These are phyloP conservation scores for Globisporangium spinosum DNA, from an alignment of 352 stramenopile species.

Conservation along the genomic window DNA sequence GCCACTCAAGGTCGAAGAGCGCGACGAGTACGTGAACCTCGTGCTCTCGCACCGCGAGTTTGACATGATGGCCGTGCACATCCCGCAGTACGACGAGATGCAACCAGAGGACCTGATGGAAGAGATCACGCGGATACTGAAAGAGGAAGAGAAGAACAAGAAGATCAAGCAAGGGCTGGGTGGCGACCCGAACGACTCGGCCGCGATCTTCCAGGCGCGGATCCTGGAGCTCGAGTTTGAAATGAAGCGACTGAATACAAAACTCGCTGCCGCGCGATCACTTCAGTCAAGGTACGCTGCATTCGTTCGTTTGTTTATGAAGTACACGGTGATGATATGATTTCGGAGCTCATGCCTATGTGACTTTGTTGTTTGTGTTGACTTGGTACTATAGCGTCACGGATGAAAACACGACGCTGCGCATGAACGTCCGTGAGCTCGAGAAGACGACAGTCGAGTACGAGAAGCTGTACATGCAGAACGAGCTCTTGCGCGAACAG, in stretches of 20 bases:
- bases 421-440: slow-evolving; percentile 43
- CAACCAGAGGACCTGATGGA: slow-evolving; percentile 49
- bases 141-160: slow-evolving; percentile 41
- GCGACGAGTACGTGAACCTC: slow-evolving; percentile 59
- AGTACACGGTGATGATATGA: background rate
- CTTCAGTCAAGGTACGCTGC: slow-evolving; percentile 36
- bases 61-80: slow-evolving; percentile 67
- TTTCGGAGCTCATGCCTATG: background rate
- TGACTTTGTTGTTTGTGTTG: background rate
- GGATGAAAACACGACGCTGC: slow-evolving; percentile 62
- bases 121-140: slow-evolving; percentile 51
- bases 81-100: slow-evolving; percentile 66
- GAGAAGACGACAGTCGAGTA: slow-evolving; percentile 48
- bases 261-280: slow-evolving; percentile 47
- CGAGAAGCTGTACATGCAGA: slow-evolving; percentile 51
- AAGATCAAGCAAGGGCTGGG: slow-evolving; percentile 24
- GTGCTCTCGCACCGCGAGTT: slow-evolving; percentile 78
- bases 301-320: background rate
- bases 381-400: slow-evolving; percentile 25
- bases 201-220: slow-evolving; percentile 47
- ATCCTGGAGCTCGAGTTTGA: slow-evolving; percentile 72
- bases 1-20: slow-evolving; percentile 42
- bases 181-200: slow-evolving; percentile 22
- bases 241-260: slow-evolving; percentile 57
- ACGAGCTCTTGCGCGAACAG: slow-evolving; percentile 60